These are phyloP conservation scores for Parasarocladium wereldwijsianum DNA, from an alignment of 2,329 filamentous ascomycete genomes.

Conservation along the genomic window DNA sequence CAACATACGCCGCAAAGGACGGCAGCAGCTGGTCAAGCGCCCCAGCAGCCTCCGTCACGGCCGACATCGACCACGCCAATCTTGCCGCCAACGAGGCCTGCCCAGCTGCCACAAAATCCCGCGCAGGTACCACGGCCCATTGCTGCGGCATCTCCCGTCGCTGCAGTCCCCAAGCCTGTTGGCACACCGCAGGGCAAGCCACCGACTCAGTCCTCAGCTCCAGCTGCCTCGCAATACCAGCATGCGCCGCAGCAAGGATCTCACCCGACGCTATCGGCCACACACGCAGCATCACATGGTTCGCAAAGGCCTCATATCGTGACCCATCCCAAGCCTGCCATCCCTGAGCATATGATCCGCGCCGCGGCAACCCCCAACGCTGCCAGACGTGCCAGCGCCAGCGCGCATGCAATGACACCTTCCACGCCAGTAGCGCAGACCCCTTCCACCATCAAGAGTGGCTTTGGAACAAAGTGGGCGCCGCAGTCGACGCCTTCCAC, in stretches of 20 bases:
- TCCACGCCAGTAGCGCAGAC: conserved; percentile 18
- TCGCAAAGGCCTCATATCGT: conserved; percentile 14
- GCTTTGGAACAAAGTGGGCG: conserved; percentile 44
- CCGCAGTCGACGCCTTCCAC: conserved; percentile 43
- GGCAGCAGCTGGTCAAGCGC: too few relatives aligned
- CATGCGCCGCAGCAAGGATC: conserved; percentile 12
- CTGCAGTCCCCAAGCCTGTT: too few relatives aligned
- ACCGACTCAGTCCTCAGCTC: too few relatives aligned
- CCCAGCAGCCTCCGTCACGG: too few relatives aligned
- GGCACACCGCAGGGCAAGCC: too few relatives aligned
- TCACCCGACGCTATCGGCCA: conserved; percentile 4
- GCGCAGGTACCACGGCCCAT: conserved; percentile 14
- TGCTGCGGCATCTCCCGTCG: conserved; percentile 17
- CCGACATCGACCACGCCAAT: conserved; percentile 17
- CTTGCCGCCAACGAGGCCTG: conserved; percentile 17
- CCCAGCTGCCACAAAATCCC: conserved; percentile 16
- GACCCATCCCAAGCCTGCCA: conserved; percentile 20
- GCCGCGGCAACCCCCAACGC: conserved; percentile 16
- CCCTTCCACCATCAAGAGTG: conserved; percentile 16
- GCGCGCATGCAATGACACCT: conserved; percentile 13
- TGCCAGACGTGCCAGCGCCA: conserved; percentile 16
- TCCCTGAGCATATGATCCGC: conserved; percentile 26
- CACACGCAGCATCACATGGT: conserved; percentile 13
- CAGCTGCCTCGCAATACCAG: too few relatives aligned
- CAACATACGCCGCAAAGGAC: too few relatives aligned